A percentile compares a stretch with the other conserved stretches of the same genome.
phyloP scores from a whole-genome alignment of 768 basidiomycete species.

The Leccinum imitatum region DNA sequence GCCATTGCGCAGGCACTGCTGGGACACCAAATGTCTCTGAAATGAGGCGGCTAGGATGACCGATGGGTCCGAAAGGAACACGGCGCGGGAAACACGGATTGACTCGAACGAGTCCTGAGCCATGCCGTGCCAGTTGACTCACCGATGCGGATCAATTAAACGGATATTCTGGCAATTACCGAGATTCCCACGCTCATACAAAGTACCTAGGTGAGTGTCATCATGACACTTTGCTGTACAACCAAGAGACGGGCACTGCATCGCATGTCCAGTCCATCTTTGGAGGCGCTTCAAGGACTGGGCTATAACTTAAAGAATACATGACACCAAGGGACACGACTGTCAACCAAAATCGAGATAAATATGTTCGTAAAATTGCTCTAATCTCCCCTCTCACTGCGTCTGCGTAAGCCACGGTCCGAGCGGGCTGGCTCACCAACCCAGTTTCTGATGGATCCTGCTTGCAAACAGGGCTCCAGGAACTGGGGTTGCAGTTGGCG shows the following conservation, averaged over 20 bases:
- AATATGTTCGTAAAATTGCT: background rate
- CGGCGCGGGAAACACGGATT: background rate
- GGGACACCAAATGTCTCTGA: background rate
- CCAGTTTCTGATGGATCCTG: constrained; percentile 14
- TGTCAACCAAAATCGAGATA: background rate
- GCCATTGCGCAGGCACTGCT: background rate
- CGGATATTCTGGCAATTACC: background rate
- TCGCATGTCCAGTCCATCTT: background rate
- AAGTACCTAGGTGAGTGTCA: background rate
- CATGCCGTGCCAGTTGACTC: background rate
- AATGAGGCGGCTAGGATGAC: no score
- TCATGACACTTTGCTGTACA: background rate
- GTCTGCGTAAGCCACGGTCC: background rate
- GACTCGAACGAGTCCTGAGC: background rate
- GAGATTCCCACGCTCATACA: background rate
- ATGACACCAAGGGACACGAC: background rate
- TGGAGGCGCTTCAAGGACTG: background rate
- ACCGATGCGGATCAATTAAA: background rate
- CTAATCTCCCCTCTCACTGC: background rate
- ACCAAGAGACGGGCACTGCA: background rate
- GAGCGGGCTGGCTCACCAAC: background rate
- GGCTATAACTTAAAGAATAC: background rate
- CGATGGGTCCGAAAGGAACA: background rate
- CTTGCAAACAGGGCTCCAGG: constrained; percentile 8
- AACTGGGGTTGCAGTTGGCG: background rate